Percentiles rank a stretch among this genome's conserved stretches.
Conservation (phyloP, 2,329 filamentous ascomycete species). For the Exophiala oligosperma region DNA sequence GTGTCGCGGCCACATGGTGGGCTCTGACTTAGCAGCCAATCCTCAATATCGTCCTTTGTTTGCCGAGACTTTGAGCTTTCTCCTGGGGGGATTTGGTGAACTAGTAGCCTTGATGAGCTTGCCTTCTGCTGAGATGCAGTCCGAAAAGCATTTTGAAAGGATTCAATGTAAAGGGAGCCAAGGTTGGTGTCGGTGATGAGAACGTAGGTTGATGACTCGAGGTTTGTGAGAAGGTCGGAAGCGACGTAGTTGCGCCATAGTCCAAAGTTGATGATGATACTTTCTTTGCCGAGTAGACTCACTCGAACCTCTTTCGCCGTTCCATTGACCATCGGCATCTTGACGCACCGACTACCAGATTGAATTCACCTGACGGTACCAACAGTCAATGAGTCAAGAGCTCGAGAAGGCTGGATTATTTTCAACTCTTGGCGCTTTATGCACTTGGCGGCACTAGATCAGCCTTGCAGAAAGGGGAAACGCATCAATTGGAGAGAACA, state of each 20-base stretch:
- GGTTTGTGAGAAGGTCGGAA: conserved; percentile 73
- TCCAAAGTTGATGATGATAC: conserved; percentile 88
- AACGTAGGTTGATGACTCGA: conserved; percentile 87
- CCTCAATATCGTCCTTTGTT: conserved; percentile 93
- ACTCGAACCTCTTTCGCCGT: conserved; percentile 50
- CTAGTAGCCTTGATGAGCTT: conserved; percentile 66
- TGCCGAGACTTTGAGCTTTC: conserved; percentile 91
- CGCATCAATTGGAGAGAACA: neutral
- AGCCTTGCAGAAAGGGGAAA: conserved; percentile 13
- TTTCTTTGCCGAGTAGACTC: conserved; percentile 81
- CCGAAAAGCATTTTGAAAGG: conserved; percentile 69
- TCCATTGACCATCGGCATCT: conserved; percentile 25
- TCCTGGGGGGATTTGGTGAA: conserved; percentile 83
- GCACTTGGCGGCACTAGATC: conserved; percentile 7
- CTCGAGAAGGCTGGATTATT: conserved; percentile 7
- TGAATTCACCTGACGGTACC: neutral
- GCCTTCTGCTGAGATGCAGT: conserved; percentile 38
- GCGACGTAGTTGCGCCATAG: conserved; percentile 83
- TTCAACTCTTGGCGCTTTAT: conserved; percentile 15
- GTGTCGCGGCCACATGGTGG: conserved; percentile 88
- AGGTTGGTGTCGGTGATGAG: conserved; percentile 97
- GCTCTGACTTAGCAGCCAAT: conserved; percentile 89
- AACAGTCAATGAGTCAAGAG: neutral
- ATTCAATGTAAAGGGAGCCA: conserved; percentile 73
- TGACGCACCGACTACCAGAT: conserved; percentile 7